Base-by-base conservation (phyloP, 2,329 filamentous ascomycete species). In the Trichoderma koningii region DNA sequence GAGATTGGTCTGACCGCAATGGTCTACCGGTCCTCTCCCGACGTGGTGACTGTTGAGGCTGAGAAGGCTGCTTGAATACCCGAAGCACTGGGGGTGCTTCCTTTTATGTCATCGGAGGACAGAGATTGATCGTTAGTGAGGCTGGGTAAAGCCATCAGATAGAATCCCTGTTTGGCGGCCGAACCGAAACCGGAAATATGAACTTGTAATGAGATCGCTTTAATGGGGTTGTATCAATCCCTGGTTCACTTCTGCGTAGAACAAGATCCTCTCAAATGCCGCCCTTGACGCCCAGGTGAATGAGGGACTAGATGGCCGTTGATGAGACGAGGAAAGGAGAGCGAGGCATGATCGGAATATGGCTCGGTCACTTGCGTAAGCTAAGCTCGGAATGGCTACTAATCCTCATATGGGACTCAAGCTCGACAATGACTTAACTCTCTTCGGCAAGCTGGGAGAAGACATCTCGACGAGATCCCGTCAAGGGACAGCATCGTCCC, bases 1-100 rank as follows among this genome's bases (percentile, higher is more conserved):
- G 88, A 91, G 70, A 87, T 92, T 67, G 89, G 89, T 0, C 77
- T 91, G 2, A 65, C 56, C 15, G 56, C 56, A 14, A 65, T 65
- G 50, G 48, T 65, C 21, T 65, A 65, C 51, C 48, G 30, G 6
- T 34, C 41, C 3, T 19, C 30, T 10, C 26, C 63, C 10, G 23
- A 65, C 48, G 51, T 55, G 26, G 63, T 55, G 15, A 61, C 56
- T 23, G 63, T 60, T 7, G 63, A 65, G 42, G 63, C 41, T 30
- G 63, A 65, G 56, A 65, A 65, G 63, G 56, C 51, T 7, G 61
- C 34, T 14, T 38, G 4, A 4, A 38, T 38, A 38, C 10, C 10
- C 3, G 12, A 38, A 38, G 30, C 30, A 30, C 12, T 14, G 5
- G 50, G 52, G 41, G 21, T 30, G 21, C 63, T 19, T 30, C 44